A percentile compares a stretch with the other conserved stretches of the same genome.
These are phyloP conservation scores for Pyronema omphalodes DNA, from an alignment of 495 filamentous ascomycete genomes.

Conservation along the genomic window DNA sequence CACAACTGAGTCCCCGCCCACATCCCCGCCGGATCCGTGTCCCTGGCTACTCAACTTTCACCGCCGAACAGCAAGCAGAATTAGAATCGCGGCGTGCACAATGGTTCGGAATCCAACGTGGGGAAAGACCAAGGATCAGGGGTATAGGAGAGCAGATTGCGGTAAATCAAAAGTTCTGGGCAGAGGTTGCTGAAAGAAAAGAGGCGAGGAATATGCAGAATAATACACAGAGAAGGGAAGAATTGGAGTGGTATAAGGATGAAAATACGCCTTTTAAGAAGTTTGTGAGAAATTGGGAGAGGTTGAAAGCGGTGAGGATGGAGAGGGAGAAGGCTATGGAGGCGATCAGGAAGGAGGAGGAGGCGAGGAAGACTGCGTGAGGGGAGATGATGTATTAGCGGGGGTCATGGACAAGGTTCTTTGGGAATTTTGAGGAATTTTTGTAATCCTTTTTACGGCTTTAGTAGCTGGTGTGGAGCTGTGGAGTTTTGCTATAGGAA, in stretches of 20 bases:
- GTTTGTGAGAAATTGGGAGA: background rate
- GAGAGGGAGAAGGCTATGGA: background rate
- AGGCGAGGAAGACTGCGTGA: too few relatives aligned
- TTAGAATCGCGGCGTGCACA: constrained; percentile 12
- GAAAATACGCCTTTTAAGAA: constrained; percentile 17
- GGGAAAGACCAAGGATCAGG: background rate
- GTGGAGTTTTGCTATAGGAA: too few relatives aligned
- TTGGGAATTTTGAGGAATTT: too few relatives aligned
- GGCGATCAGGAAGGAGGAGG: too few relatives aligned
- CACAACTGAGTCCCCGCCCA: constrained; percentile 16
- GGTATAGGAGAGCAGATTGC: background rate
- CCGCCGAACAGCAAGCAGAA: constrained; percentile 3
- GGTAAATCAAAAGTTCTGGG: background rate
- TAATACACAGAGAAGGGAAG: background rate
- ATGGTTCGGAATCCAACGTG: constrained; percentile 11
- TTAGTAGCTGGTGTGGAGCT: too few relatives aligned
- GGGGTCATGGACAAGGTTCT: too few relatives aligned
- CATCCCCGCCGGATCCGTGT: constrained; percentile 12
- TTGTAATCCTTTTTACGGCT: too few relatives aligned
- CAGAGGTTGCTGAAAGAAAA: background rate
- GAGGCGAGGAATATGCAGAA: background rate
- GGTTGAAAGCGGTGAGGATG: background rate
- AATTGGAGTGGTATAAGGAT: constrained; percentile 14
- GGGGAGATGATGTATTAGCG: too few relatives aligned
- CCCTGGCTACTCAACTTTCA: constrained; percentile 12